Conservation (phyloP, 83 land plant genomes). For the Isoetes engelmannii region DNA sequence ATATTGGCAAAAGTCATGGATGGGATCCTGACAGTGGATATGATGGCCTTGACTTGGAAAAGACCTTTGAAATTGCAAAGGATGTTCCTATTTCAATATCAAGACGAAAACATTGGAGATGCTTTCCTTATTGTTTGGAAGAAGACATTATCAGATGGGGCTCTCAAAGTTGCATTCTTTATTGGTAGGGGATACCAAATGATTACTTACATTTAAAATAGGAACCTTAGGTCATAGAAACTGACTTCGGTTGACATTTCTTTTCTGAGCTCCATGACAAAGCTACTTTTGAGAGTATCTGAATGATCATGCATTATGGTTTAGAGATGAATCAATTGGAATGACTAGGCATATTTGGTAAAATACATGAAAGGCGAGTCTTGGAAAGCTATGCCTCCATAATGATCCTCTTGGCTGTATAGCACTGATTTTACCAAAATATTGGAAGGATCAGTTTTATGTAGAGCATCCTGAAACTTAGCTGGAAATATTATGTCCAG, state of each 20-base stretch:
- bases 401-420: too few relatives aligned
- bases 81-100: conserved; percentile 49
- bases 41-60: conserved; percentile 70
- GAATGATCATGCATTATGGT: too few relatives aligned
- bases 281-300: too few relatives aligned
- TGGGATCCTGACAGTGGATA: conserved; percentile 93
- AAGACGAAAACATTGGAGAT: conserved; percentile 41
- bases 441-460: too few relatives aligned
- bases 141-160: conserved; percentile 34
- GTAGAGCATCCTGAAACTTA: too few relatives aligned
- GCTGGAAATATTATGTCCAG: too few relatives aligned
- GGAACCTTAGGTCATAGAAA: too few relatives aligned
- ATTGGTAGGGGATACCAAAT: background rate
- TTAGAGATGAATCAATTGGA: too few relatives aligned
- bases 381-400: too few relatives aligned
- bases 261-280: background rate
- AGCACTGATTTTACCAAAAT: too few relatives aligned
- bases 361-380: too few relatives aligned
- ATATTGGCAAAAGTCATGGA: conserved; percentile 65
- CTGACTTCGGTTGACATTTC: background rate
- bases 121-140: conserved; percentile 45
- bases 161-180: conserved; percentile 22
- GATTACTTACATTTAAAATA: background rate
- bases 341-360: too few relatives aligned
- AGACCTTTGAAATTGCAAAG: conserved; percentile 41